A percentile compares a stretch with the other conserved stretches of the same genome.
Conservation (phyloP, 78 protist species). For the Dictyostelium intermedium region DNA sequence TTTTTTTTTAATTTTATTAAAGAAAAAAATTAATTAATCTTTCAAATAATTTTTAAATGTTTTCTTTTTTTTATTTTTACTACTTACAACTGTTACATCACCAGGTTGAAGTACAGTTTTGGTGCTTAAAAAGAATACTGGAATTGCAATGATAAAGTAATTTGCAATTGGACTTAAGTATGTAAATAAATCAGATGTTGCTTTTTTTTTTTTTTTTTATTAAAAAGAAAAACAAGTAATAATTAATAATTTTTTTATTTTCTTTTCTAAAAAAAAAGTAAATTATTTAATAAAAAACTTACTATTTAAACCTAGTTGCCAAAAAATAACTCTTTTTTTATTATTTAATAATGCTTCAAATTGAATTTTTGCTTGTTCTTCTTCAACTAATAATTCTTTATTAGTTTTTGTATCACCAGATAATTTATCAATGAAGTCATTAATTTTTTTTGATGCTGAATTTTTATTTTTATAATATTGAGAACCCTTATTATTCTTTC, state of each 20-base stretch:
- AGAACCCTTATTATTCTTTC: not conserved
- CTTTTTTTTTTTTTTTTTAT: not conserved
- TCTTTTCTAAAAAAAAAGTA: no score
- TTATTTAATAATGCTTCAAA: constrained; percentile 27
- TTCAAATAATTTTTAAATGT: not conserved
- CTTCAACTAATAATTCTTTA: constrained; percentile 27
- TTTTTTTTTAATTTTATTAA: no score
- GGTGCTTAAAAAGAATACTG: constrained; percentile 29
- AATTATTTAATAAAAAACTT: not conserved
- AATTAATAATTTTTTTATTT: no score
- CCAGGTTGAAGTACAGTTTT: not conserved
- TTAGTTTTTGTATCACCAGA: not conserved
- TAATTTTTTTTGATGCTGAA: not conserved
- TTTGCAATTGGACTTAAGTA: constrained; percentile 40
- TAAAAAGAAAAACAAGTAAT: no score
- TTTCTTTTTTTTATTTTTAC: not conserved
- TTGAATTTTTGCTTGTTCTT: constrained; percentile 53
- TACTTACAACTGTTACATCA: constrained; percentile 25
- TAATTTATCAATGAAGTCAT: not conserved
- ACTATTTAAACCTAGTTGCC: constrained; percentile 42
- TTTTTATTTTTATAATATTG: not conserved
- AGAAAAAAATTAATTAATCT: not conserved
- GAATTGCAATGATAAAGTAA: constrained; percentile 67
- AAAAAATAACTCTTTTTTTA: constrained; percentile 33
- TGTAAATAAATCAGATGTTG: constrained; percentile 69